Evolutionary conservation across 2,329 filamentous ascomycete genomes (phyloP).

Genomic region (Fusarium verticillioides): DNA sequence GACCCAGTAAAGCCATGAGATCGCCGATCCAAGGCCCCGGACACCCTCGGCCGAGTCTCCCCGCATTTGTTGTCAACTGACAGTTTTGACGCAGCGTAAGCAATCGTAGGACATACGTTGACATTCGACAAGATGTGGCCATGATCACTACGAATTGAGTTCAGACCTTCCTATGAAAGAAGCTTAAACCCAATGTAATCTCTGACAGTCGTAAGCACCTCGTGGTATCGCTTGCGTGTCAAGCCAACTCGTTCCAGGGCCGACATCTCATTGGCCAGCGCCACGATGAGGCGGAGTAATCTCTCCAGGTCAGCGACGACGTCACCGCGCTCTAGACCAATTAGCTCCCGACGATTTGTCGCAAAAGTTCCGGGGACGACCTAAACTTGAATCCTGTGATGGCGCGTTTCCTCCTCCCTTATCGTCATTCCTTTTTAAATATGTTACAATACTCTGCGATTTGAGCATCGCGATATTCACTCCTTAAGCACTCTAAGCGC

Average conservation of each 20-base stretch:
- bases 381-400: conserved; percentile 8
- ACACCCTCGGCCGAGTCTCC: background rate
- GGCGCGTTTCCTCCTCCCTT: background rate
- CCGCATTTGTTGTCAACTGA: background rate
- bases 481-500: background rate
- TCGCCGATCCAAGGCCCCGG: conserved; percentile 9
- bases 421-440: background rate
- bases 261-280: background rate
- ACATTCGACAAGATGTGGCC: background rate
- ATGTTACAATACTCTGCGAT: conserved; percentile 3
- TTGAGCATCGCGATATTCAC: background rate
- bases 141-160: background rate
- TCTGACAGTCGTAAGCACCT: conserved; percentile 13
- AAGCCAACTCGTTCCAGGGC: background rate
- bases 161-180: background rate
- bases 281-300: conserved; percentile 21
- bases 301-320: conserved; percentile 6
- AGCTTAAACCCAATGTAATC: background rate
- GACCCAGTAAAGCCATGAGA: background rate
- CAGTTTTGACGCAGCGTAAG: background rate
- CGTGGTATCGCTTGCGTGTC: conserved; percentile 16
- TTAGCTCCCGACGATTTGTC: background rate
- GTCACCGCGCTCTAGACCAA: conserved; percentile 25
- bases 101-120: conserved; percentile 1
- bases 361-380: conserved; percentile 33